Percentiles rank a stretch among this genome's conserved stretches.
phyloP scores from a whole-genome alignment of 2,329 filamentous ascomycete genomes.

The Whalleya microplaca region DNA sequence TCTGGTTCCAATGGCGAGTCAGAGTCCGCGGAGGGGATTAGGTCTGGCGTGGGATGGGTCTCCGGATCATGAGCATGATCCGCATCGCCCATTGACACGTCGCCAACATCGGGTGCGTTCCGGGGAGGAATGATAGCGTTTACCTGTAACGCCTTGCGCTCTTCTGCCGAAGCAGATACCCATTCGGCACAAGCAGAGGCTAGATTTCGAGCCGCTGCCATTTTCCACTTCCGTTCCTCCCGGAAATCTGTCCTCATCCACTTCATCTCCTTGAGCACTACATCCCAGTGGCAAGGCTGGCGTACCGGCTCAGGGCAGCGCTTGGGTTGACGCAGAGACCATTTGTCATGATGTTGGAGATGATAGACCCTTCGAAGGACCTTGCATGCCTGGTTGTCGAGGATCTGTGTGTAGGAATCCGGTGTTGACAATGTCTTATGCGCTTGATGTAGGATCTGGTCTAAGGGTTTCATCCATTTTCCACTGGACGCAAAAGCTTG shows the following conservation, averaged over 20 bases:
- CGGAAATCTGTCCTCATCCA: constrained; percentile 98
- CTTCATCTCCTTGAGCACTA: constrained; percentile 87
- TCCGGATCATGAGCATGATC: constrained; percentile 39
- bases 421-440: constrained; percentile 89
- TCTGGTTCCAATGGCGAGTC: constrained; percentile 56
- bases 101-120: constrained; percentile 36
- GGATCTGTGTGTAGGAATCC: constrained; percentile 80
- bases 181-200: constrained; percentile 86
- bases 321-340: constrained; percentile 89
- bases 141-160: constrained; percentile 71
- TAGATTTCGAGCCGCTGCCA: constrained; percentile 75
- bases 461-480: constrained; percentile 64
- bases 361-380: constrained; percentile 87
- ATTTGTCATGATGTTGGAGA: constrained; percentile 87
- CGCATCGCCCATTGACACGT: constrained; percentile 40
- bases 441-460: constrained; percentile 77
- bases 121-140: constrained; percentile 54
- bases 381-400: constrained; percentile 85
- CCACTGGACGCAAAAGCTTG: constrained; percentile 59
- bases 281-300: constrained; percentile 80
- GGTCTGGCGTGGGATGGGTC: constrained; percentile 66
- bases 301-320: constrained; percentile 80
- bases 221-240: constrained; percentile 94
- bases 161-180: constrained; percentile 66
- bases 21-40: constrained; percentile 66